These are phyloP conservation scores for Elsinoe ampelina DNA, from an alignment of 2,329 filamentous ascomycete genomes.

Conservation along the genomic window DNA sequence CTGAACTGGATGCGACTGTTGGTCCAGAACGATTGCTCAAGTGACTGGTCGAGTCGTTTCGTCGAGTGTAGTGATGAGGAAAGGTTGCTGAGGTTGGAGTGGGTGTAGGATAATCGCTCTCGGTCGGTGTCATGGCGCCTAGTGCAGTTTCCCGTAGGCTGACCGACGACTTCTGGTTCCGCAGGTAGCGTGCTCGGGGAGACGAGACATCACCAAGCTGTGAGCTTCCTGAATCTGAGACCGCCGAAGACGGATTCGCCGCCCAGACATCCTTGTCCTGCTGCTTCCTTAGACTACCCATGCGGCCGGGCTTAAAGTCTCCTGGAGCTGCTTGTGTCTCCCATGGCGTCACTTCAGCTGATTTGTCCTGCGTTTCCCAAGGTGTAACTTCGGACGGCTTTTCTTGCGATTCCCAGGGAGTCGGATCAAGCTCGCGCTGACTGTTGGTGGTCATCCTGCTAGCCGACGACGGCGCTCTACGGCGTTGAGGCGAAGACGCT, in stretches of 20 bases:
- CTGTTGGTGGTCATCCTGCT: constrained; percentile 6
- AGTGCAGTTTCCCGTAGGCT: constrained; percentile 63
- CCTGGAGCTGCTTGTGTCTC: neutral
- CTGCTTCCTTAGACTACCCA: constrained; percentile 1
- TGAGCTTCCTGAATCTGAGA: constrained; percentile 15
- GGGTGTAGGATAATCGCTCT: constrained; percentile 14
- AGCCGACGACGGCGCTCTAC: constrained; percentile 4
- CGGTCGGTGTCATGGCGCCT: constrained; percentile 38
- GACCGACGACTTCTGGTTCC: constrained; percentile 44
- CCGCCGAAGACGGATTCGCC: constrained; percentile 15
- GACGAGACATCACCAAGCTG: constrained; percentile 16
- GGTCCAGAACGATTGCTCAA: constrained; percentile 58
- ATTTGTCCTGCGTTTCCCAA: constrained; percentile 10
- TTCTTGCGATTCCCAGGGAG: constrained; percentile 21
- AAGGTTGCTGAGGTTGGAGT: constrained; percentile 16
- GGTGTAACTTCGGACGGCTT: constrained; percentile 23
- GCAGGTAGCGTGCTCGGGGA: constrained; percentile 26
- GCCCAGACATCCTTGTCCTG: constrained; percentile 7
- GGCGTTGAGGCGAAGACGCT: neutral
- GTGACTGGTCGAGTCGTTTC: constrained; percentile 14
- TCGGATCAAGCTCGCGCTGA: constrained; percentile 16
- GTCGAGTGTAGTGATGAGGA: constrained; percentile 1
- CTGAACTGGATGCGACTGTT: constrained; percentile 34
- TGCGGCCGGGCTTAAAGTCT: neutral
- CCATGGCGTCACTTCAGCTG: constrained; percentile 11